Evolutionary conservation across 495 filamentous ascomycete species (phyloP), one percentile per base, ranked within the genome.

Genomic region (Annulohypoxylon bovei): DNA sequence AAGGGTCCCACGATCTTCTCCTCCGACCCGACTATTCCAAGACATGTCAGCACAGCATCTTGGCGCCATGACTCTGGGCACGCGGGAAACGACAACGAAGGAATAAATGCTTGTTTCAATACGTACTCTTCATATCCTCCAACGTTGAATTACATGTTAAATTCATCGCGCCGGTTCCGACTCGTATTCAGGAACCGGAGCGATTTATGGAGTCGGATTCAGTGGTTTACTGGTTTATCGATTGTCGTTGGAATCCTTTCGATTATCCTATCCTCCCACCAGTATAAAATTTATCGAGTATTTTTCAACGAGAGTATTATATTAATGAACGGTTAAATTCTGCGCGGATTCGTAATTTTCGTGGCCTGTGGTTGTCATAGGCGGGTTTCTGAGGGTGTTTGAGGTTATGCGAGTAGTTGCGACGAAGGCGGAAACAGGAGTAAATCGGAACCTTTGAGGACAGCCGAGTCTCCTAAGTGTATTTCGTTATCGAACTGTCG

Each of bases 121-220:
- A 79, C 86, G 49, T 83, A 88, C 86, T 83, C 72, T 79, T 74
- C 80, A 88, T 75, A 57, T 88, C 80, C 80, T 82, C 86, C 79
- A 88, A 71, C 76, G 86, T 84, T 56, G 82, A 75, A 76, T 87
- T 86, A 67, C 84, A 86, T 58, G 81, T 84, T 57, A 75, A 67
- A 69, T 80, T 81, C 74, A 78, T 78, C 54, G 42, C 44, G 65
- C 35, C 49, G 70, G 27, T 50, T 49, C 20, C 28, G 27, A 35
- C 23, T 65, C 25, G 20, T 61, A 69, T 69, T 25, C 60, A 60
- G 37, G 58, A 37, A 35, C 12, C 8, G 37, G 1, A 30, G 16
- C 32, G 25, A 14, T 12, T 23, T 27, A 39, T 2, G 12, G 46
- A n/a, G 32, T 5, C 8, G n/a, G 44, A 18, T 47, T 30, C 46